Base-by-base conservation (phyloP, 257 asterid species). In the Solanum virginianum region DNA sequence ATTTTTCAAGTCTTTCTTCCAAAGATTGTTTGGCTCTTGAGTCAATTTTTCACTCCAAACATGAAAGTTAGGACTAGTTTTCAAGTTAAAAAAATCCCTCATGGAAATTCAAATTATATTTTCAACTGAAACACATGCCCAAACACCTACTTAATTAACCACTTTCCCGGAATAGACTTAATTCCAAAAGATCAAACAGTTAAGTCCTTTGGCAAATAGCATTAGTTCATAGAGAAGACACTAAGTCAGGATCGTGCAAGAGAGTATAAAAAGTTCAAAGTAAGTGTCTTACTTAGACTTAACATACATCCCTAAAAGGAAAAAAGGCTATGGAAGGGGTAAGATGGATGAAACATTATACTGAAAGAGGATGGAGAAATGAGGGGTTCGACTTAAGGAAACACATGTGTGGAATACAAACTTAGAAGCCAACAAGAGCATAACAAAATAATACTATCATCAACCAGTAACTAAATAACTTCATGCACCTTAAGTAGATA, bases 401-500 rank as follows among this genome's bases (percentile, higher is more conserved):
- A 51, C 2, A 51, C 16, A 77, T 5, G 24, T 77, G 47, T 53
- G 63, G 13, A 77, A 53, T 16, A 51, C 15, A 77, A 14, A 77
- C 20, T 16, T 26, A 51, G 17, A 24, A 53, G 63, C 47, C 65
- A 53, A 53, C 82, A n/a, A 77, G 63, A 53, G 62, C 15, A 24
- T 14, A 77, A 77, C 82, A 77, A 77, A 14, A 77, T 24, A 77
- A 77, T 41, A 82, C 74, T 47, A 82, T 65, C 62, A 49, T 45
- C 85, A 83, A 83, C 17, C 22, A 29, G 57, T 83, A 49, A 62
- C 3, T 60, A 39, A 36, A 80, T 10, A 65, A 36, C 55, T 74
- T 43, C 17, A 54, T 41, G 47, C 57, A 94, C 98, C 98, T 94
- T 94, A 62, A 85, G 87, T 80, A 94, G 87, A 92, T 92, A 96